Percentiles rank a stretch among this genome's conserved stretches.
These are phyloP conservation scores for Coemansia pectinata DNA, from an alignment of 192 early-diverging fungal species.

Conservation along the genomic window DNA sequence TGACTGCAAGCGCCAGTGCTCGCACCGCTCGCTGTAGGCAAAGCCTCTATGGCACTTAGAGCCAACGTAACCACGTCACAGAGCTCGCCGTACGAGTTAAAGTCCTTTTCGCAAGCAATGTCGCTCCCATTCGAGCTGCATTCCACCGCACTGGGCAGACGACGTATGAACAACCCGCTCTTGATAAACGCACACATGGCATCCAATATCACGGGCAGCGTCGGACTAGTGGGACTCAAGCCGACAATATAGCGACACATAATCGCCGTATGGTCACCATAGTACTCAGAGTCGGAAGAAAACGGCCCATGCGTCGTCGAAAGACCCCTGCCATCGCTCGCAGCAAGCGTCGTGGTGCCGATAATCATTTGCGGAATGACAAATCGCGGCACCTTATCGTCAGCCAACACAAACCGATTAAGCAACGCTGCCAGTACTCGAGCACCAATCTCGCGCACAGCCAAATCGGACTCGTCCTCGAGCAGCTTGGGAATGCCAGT, in stretches of 20 bases:
- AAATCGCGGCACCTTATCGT: conserved; percentile 29
- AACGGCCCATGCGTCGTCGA: conserved; percentile 47
- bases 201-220: conserved; percentile 15
- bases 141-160: background rate
- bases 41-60: background rate
- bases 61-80: conserved; percentile 8
- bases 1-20: background rate
- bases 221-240: conserved; percentile 23
- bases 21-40: background rate
- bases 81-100: conserved; percentile 13
- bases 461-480: background rate
- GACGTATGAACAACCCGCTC: background rate
- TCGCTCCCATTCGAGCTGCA: background rate
- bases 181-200: conserved; percentile 14
- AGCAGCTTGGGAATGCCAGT: conserved; percentile 5
- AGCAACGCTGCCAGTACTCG: conserved; percentile 35
- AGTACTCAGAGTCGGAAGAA: conserved; percentile 25
- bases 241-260: conserved; percentile 39
- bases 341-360: conserved; percentile 49
- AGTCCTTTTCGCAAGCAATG: background rate
- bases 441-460: conserved; percentile 24
- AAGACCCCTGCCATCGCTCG: conserved; percentile 36
- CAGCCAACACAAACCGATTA: conserved; percentile 22
- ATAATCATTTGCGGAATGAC: conserved; percentile 44
- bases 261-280: conserved; percentile 38